Evolutionary conservation across 1,284 basidiomycete species (phyloP), one percentile per base, ranked within the genome.

Genomic region (Abortiporus biennis): DNA sequence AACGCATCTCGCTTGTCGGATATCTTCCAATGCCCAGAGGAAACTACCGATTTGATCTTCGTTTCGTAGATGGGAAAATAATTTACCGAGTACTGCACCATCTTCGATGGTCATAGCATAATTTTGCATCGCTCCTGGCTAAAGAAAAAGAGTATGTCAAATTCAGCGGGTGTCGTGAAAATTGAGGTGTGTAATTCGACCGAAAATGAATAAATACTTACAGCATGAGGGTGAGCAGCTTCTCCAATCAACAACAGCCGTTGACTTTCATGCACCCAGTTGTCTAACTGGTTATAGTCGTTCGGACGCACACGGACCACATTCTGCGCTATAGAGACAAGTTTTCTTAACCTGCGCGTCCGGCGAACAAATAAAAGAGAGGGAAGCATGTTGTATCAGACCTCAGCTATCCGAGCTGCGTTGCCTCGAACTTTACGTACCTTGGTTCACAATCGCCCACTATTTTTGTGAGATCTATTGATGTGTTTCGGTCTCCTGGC

Each of bases 31-130:
- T 0, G 74, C 78, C 45, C 64, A 61, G 5, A 80, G 61, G 52
- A 79, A 71, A 22, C 54, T 62, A 1, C 54, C 49, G 49, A 81
- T 76, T 48, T 82, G 78, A 15, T 72, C 70, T n/a, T 58, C 50
- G 1, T 59, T 52, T 38, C 59, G 59, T 3, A 82, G 58, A 53
- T 78, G 74, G 5, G 72, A 71, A 55, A 82, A 79, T 3, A 82
- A 58, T 33, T 69, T 72, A 15, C 68, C 80, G 5, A 81, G 64
- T 5, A 75, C 71, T 2, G 74, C 74, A 3, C 66, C 74, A 47
- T 81, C 79, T 56, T 80, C 78, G 3, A 78, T 53, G 4, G 68
- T 60, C 57, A 80, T 68, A 6, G 68, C 69, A 13, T 65, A 57
- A 5, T 66, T 61, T 53, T 81, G 79, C 8, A 72, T 58, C 0